Conservation (phyloP, 192 early-diverging fungal genomes). For the Entomortierella parvispora region DNA sequence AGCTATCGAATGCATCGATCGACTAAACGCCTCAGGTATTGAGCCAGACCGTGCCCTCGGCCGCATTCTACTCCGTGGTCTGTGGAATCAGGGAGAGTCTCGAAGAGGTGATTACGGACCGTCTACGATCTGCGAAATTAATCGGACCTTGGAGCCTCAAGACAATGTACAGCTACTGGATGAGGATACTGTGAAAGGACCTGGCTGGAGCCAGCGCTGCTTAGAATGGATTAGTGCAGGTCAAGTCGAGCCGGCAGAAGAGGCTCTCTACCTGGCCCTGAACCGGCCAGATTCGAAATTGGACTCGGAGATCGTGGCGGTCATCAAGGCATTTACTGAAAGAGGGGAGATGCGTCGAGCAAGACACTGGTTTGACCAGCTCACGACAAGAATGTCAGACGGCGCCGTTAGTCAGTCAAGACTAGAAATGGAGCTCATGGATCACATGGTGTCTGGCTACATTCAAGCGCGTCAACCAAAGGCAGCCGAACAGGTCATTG, state of each 20-base stretch:
- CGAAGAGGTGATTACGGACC: conserved; percentile 31
- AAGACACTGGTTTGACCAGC: conserved; percentile 24
- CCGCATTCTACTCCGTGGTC: conserved; percentile 25
- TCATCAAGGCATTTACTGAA: conserved; percentile 19
- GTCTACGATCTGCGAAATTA: background rate
- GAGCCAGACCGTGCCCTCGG: conserved; percentile 39
- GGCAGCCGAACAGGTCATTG: conserved; percentile 24
- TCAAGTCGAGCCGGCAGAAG: conserved; percentile 32
- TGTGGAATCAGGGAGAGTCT: conserved; percentile 21
- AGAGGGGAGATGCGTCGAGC: conserved; percentile 30
- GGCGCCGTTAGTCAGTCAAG: background rate
- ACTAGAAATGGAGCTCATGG: background rate
- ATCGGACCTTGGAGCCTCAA: background rate
- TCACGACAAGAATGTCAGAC: background rate
- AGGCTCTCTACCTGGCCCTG: conserved; percentile 18
- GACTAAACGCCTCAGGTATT: conserved; percentile 28
- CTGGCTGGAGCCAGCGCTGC: conserved; percentile 29
- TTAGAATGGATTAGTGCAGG: conserved; percentile 14
- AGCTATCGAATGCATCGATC: conserved; percentile 26
- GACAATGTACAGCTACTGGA: background rate
- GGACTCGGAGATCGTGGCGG: conserved; percentile 14
- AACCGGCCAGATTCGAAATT: background rate
- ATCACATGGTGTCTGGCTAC: conserved; percentile 32
- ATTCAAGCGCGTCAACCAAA: conserved; percentile 10
- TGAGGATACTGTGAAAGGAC: conserved; percentile 3